A percentile compares a stretch with the other conserved stretches of the same genome.
phyloP scores from a whole-genome alignment of 352 stramenopile species.

The Phytophthora tentaculata region DNA sequence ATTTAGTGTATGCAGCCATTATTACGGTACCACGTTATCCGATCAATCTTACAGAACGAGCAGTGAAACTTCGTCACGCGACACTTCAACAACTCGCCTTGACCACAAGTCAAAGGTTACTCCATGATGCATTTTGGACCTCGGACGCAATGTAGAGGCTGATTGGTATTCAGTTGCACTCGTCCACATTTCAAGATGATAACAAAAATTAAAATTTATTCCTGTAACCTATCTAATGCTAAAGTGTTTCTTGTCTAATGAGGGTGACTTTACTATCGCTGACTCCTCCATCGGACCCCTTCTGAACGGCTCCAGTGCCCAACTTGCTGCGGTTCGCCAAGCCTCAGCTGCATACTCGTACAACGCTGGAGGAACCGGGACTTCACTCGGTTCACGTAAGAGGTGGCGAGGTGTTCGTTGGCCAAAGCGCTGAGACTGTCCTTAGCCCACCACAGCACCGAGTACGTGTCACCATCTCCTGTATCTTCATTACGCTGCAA shows the following conservation, averaged over 20 bases:
- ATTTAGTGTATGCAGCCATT: constrained; percentile 26
- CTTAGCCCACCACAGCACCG: constrained; percentile 82
- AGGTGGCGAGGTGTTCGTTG: constrained; percentile 56
- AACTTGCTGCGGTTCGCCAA: constrained; percentile 52
- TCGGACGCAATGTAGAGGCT: constrained; percentile 5
- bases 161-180: constrained; percentile 25
- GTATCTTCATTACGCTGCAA: constrained; percentile 61
- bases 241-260: constrained; percentile 11
- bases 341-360: constrained; percentile 65
- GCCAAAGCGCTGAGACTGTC: constrained; percentile 78
- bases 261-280: constrained; percentile 6
- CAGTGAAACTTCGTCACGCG: constrained; percentile 2
- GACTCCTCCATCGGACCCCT: constrained; percentile 29
- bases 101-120: constrained; percentile 23
- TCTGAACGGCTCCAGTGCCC: constrained; percentile 51
- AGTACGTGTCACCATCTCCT: constrained; percentile 58
- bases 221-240: background rate
- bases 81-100: too few relatives aligned
- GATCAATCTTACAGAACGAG: constrained; percentile 19
- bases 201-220: background rate
- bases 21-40: constrained; percentile 9
- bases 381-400: constrained; percentile 51
- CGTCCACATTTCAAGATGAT: background rate
- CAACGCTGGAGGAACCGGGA: constrained; percentile 39
- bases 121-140: background rate